Evolutionary conservation across 352 stramenopile species (phyloP), one percentile per base, ranked within the genome.

Genomic region (Pythium plurisporium): DNA sequence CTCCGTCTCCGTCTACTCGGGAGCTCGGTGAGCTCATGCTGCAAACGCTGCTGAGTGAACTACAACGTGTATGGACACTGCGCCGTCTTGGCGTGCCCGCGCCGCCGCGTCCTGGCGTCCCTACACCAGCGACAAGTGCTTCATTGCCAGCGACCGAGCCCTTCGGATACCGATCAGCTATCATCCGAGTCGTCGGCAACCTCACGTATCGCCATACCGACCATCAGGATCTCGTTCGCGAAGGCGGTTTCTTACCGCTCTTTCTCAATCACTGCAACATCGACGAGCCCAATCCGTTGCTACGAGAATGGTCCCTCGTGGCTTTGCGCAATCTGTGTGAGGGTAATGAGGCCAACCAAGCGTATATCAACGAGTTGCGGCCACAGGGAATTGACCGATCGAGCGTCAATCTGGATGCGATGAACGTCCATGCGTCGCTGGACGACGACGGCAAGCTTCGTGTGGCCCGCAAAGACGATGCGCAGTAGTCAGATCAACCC

Each of bases 191-290:
- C 17, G 67, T 94, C 15, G 87, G 85, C 15, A 97, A 97, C 59
- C 51, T 93, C 30, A 84, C 79, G 58, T 93, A 89, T 59, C 79
- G 84, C 11, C 71, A 89, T 50, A 64, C 53, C 0, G 55, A 53
- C 0, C 72, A 86, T 37, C 89, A 97, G 68, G 83, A 96, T 59
- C 29, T 86, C 17, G 79, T 96, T 38, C 82, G 89, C 7, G 72
- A 88, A 3, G 65, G 73, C 22, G 83, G 84, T 1, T 88, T 76
- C 51, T 62, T 97, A 11, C 71, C 74, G 22, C 67, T 96, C 23
- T 82, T 97, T 54, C 77, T 97, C 9, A 94, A 89, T 62, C 87
- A 96, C 65, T 97, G 89, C 62, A 95, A 92, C 65, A 76, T 96
- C 9, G 87, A 97, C 55, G 82, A 93, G 49, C 67, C 62, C 3